Conservation (phyloP, 768 basidiomycete genomes). For the Panus rudis region DNA sequence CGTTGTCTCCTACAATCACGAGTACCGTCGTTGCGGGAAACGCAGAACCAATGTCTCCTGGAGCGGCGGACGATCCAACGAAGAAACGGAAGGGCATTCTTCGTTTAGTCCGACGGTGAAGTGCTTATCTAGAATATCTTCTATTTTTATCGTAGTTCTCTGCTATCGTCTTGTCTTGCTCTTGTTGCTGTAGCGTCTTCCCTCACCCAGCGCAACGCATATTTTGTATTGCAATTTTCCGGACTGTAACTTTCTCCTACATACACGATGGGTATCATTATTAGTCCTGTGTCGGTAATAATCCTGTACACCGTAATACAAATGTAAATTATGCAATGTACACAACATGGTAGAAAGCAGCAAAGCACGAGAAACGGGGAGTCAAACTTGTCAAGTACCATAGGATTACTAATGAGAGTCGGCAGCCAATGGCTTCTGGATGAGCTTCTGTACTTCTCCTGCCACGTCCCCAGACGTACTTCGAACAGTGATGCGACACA, state of each 20-base stretch:
- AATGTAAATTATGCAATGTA: conserved; percentile 5
- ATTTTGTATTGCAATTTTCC: too few relatives aligned
- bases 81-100: conserved; percentile 33
- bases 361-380: neutral
- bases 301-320: conserved; percentile 12
- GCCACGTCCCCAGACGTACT: conserved; percentile 94
- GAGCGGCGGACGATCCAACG: conserved; percentile 13
- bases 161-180: neutral
- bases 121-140: neutral
- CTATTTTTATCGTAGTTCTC: neutral
- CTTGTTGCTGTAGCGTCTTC: neutral
- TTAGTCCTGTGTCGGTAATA: conserved; percentile 3
- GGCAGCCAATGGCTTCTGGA: conserved; percentile 33
- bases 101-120: conserved; percentile 31
- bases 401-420: conserved; percentile 16
- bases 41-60: conserved; percentile 5
- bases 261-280: neutral
- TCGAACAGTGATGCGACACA: conserved; percentile 89
- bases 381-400: neutral
- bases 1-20: conserved; percentile 2
- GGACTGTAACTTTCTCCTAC: neutral
- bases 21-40: too few relatives aligned
- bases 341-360: neutral
- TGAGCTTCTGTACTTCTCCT: conserved; percentile 51
- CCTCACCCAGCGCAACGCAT: neutral